Conservation (phyloP, 2,329 filamentous ascomycete species). For the Didymella keratinophila region DNA sequence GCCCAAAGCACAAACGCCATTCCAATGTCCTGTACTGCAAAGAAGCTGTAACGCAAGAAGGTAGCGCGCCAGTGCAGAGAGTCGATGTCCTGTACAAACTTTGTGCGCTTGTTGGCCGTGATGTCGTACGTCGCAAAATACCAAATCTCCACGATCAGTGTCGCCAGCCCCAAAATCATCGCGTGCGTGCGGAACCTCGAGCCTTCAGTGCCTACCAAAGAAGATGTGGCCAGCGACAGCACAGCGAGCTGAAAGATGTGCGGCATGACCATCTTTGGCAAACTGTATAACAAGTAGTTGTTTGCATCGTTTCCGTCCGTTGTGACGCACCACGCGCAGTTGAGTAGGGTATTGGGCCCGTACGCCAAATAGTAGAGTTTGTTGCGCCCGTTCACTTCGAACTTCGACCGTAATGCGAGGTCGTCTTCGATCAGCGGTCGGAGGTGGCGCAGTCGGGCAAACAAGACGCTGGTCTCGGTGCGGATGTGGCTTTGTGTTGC, state of each 20-base stretch:
- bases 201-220: conserved; percentile 69
- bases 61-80: conserved; percentile 76
- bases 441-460: conserved; percentile 72
- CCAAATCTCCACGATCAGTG: conserved; percentile 73
- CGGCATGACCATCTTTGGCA: conserved; percentile 76
- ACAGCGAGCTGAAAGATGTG: conserved; percentile 80
- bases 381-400: conserved; percentile 68
- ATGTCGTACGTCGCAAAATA: conserved; percentile 70
- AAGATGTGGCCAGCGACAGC: conserved; percentile 77
- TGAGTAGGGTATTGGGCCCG: conserved; percentile 75
- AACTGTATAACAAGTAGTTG: conserved; percentile 80
- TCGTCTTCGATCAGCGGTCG: conserved; percentile 69
- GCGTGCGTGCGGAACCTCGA: conserved; percentile 74
- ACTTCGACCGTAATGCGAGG: conserved; percentile 69
- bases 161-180: conserved; percentile 66
- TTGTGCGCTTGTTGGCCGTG: conserved; percentile 68
- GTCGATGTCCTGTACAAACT: conserved; percentile 68
- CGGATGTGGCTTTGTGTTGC: conserved; percentile 82
- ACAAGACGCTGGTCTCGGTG: conserved; percentile 84
- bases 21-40: conserved; percentile 70
- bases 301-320: conserved; percentile 67
- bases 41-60: conserved; percentile 66
- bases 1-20: conserved; percentile 76
- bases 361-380: conserved; percentile 83
- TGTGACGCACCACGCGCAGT: conserved; percentile 80